phyloP scores from a whole-genome alignment of 2,329 filamentous ascomycete species.

The Plenodomus biglobosus region DNA sequence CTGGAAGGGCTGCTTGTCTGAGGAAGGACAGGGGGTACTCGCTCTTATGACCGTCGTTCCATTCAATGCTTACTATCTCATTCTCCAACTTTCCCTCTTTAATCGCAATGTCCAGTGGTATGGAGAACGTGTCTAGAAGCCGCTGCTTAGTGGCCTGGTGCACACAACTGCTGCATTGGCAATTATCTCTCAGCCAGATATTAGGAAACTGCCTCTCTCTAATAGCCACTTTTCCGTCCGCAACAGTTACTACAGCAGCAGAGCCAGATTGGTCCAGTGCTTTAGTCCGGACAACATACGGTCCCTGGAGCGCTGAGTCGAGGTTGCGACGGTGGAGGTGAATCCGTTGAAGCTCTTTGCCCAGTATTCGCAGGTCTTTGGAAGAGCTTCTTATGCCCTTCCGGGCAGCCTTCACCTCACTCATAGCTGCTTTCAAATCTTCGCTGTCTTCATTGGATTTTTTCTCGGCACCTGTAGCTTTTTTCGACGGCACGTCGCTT shows the following conservation, averaged over 20 bases:
- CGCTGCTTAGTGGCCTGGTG: slow-evolving; percentile 72
- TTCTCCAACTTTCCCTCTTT: slow-evolving; percentile 16
- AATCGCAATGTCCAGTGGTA: slow-evolving; percentile 34
- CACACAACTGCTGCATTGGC: slow-evolving; percentile 66
- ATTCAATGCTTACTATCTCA: slow-evolving; percentile 24
- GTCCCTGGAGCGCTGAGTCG: background rate
- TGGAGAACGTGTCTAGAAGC: slow-evolving; percentile 66
- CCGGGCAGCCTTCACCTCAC: too few species aligned
- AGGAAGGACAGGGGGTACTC: slow-evolving; percentile 67
- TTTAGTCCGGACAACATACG: background rate
- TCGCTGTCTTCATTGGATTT: too few species aligned
- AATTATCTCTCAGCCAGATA: slow-evolving; percentile 63
- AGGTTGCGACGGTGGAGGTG: background rate
- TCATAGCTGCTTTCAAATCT: too few species aligned
- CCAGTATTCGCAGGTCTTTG: background rate
- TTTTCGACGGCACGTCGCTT: background rate
- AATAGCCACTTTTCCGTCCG: slow-evolving; percentile 7
- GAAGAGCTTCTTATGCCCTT: background rate
- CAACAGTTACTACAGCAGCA: background rate
- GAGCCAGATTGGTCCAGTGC: background rate
- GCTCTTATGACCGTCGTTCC: slow-evolving; percentile 66
- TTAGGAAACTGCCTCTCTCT: slow-evolving; percentile 12
- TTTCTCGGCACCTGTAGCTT: background rate
- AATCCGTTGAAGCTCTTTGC: background rate
- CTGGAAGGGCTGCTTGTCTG: slow-evolving; percentile 42